Base-by-base conservation (phyloP, 1,284 basidiomycete genomes). In the Trametes pubescens region DNA sequence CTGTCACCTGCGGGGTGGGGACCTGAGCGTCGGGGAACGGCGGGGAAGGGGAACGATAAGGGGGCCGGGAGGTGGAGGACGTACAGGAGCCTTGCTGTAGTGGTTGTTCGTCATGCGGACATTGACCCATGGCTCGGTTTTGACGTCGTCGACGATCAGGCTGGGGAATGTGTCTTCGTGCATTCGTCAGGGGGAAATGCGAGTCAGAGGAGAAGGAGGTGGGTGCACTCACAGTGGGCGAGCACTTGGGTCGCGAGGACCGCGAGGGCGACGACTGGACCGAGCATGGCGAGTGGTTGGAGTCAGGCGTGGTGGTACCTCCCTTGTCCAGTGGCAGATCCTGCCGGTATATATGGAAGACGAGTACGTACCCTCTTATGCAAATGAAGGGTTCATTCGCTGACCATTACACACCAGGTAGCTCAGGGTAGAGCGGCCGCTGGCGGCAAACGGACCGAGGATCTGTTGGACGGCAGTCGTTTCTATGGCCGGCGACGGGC, bases 51-150 rank as follows among this genome's bases (percentile, higher is more conserved):
- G 22, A 24, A 40, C 5, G 37, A 24, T 22, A 38, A 22, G n/a
- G 2, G 24, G 24, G 43, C 18, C 11, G 11, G 43, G 2, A 16
- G 43, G n/a, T 44, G 47, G 24, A 24, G 8, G 22, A 73, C 65
- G 57, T 78, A 69, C 81, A 14, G 81, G 81, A 3, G 74, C 79
- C 34, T 80, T 75, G 40, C 71, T 72, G 61, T 80, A 78, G 67
- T 79, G 77, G 68, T 82, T 83, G 34, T 76, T 76, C 1, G 81
- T 83, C 61, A 77, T 72, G 24, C 81, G 78, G 64, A 83, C 78
- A 66, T 81, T 81, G 66, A 79, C 71, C 80, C 79, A 83, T 57
- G 79, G 62, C 26, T 47, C 44, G 26, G 53, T 62, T 34, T 61
- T 61, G 34, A 51, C 46, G 16, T 69, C 69, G 48, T 65, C 51